Conservation (phyloP, 2,329 filamentous ascomycete genomes). For the Pleoardoris graminearum region DNA sequence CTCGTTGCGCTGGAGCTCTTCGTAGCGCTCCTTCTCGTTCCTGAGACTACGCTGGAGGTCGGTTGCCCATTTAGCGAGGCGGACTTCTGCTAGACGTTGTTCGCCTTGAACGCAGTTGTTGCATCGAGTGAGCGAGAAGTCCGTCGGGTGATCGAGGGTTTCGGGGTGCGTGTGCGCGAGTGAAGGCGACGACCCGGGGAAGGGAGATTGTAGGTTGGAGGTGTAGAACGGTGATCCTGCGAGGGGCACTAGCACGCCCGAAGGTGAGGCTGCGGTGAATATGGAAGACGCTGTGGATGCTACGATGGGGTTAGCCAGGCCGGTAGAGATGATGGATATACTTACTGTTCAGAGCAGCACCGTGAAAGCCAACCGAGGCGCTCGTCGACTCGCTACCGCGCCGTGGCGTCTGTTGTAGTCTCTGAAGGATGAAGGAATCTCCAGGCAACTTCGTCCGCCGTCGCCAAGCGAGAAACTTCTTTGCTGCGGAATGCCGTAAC, state of each 20-base stretch:
- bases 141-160: slow-evolving; percentile 28
- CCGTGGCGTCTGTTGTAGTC: slow-evolving; percentile 21
- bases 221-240: slow-evolving; percentile 40
- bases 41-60: slow-evolving; percentile 77
- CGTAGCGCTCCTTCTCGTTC: slow-evolving; percentile 72
- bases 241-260: slow-evolving; percentile 44
- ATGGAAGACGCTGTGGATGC: slow-evolving; percentile 42
- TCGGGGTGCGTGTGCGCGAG: slow-evolving; percentile 33
- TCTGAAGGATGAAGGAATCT: slow-evolving; percentile 34
- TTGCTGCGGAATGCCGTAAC: slow-evolving; percentile 79
- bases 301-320: slow-evolving; percentile 18
- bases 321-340: background rate
- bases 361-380: slow-evolving; percentile 35
- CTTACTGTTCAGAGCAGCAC: slow-evolving; percentile 32
- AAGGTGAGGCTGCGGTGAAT: slow-evolving; percentile 42
- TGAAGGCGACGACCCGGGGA: slow-evolving; percentile 40
- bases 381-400: slow-evolving; percentile 29
- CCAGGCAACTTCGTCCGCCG: slow-evolving; percentile 44
- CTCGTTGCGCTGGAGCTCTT: slow-evolving; percentile 62
- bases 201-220: slow-evolving; percentile 41
- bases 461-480: slow-evolving; percentile 78
- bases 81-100: slow-evolving; percentile 66
- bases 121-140: slow-evolving; percentile 53
- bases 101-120: slow-evolving; percentile 58
- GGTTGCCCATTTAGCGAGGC: slow-evolving; percentile 78